Base-by-base conservation (phyloP, 768 basidiomycete genomes). In the Trichaptum fuscoviolaceum region DNA sequence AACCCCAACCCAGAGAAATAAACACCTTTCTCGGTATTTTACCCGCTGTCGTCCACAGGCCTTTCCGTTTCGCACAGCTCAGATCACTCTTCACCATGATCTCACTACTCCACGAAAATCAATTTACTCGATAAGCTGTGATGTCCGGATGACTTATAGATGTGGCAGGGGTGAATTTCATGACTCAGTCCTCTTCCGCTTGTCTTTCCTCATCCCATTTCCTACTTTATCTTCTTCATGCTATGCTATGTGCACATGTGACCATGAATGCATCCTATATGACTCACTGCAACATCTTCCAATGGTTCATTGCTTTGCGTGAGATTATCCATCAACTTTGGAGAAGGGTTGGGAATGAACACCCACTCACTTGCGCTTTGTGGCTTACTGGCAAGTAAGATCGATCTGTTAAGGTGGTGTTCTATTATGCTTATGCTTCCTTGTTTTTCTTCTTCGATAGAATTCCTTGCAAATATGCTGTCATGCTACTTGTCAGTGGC, bases 1-100 rank as follows among this genome's bases (percentile, higher is more conserved):
- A 87, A 87, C 78, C 81, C 84, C 74, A 86, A 86, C 78, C 85
- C 86, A 70, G 85, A 87, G 80, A 87, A 87, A 76, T 87, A 84
- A 76, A 80, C 42, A 12, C 15, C 15, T 52, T 12, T 52, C 3
- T 5, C 6, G 42, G 42, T 52, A 15, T 12, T 52, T 52, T 4
- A n/a, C n/a, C 42, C 20, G 20, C 10, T 52, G 20, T 52, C 42
- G 12, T 20, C 42, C 6, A 52, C 20, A 52, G n/a, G n/a, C n/a
- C 42, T 52, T 52, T 20, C 42, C 42, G 15, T 52, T 12, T 20
- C 20, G 10, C 42, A 52, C 10, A 52, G 20, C 42, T 12, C 3
- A 52, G 42, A 12, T 5, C 42, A 52, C 12, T 20, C 20, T 52
- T 20, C 42, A 12, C 42, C 20, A 2, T 20, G 20, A 52, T 52